These are phyloP conservation scores for Chytridiales sp. DNA, from an alignment of 371 early-diverging fungal species.

Conservation along the genomic window DNA sequence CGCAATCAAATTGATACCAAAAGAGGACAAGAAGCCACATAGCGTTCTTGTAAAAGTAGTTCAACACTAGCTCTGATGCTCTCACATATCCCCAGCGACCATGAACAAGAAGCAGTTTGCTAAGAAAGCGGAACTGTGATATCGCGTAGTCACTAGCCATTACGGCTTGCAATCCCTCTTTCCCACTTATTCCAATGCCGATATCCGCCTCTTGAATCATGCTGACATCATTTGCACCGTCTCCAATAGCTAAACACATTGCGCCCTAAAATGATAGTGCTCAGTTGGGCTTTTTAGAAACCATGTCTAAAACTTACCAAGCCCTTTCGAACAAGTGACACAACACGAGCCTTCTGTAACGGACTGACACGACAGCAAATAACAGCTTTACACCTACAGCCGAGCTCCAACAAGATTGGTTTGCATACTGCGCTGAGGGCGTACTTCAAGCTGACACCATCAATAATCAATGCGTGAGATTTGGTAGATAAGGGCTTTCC, in stretches of 20 bases:
- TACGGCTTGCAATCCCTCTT: slow-evolving; percentile 88
- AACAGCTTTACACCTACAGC: slow-evolving; percentile 82
- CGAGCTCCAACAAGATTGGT: slow-evolving; percentile 70
- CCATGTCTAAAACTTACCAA: slow-evolving; percentile 36
- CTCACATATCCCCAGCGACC: slow-evolving; percentile 90
- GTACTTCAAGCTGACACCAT: slow-evolving; percentile 83
- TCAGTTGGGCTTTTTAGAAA: neutral
- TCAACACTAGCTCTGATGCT: slow-evolving; percentile 84
- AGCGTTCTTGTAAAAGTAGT: slow-evolving; percentile 92
- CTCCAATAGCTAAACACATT: slow-evolving; percentile 91
- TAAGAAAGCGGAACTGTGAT: slow-evolving; percentile 85
- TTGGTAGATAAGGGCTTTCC: slow-evolving; percentile 23
- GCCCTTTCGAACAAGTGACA: slow-evolving; percentile 82
- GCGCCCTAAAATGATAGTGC: slow-evolving; percentile 28
- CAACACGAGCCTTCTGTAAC: slow-evolving; percentile 95
- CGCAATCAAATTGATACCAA: slow-evolving; percentile 59
- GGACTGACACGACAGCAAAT: slow-evolving; percentile 95
- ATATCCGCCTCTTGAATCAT: slow-evolving; percentile 89
- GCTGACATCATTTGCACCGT: slow-evolving; percentile 95
- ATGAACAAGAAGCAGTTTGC: slow-evolving; percentile 68
- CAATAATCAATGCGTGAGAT: slow-evolving; percentile 79
- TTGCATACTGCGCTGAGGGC: slow-evolving; percentile 66
- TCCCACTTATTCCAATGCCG: slow-evolving; percentile 91
- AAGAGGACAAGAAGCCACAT: slow-evolving; percentile 75
- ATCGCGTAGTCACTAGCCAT: slow-evolving; percentile 91